Evolutionary conservation across 2,329 filamentous ascomycete genomes (phyloP).

Genomic region (Microsporum canis): DNA sequence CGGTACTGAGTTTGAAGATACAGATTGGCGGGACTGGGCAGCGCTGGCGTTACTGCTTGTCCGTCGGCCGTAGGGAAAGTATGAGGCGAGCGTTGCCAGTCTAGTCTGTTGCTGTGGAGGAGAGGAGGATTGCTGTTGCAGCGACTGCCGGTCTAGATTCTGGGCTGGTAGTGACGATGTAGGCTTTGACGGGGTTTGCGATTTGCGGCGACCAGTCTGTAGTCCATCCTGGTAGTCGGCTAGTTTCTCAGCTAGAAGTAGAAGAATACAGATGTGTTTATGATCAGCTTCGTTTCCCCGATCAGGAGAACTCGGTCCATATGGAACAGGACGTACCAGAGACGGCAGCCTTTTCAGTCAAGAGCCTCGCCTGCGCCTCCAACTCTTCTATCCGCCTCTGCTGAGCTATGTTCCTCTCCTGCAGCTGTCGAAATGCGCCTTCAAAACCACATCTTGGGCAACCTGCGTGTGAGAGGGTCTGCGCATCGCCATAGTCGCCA

Average conservation of each 20-base stretch:
- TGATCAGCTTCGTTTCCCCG: background rate
- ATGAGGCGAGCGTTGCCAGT: slow-evolving; percentile 29
- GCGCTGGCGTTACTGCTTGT: slow-evolving; percentile 21
- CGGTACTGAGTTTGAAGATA: slow-evolving; percentile 13
- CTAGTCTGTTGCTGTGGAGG: slow-evolving; percentile 25
- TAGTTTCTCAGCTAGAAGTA: slow-evolving; percentile 41
- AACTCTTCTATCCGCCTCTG: slow-evolving; percentile 40
- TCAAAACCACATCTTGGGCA: slow-evolving; percentile 33
- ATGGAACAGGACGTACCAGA: slow-evolving; percentile 35
- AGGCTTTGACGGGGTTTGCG: slow-evolving; percentile 11
- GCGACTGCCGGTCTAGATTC: slow-evolving; percentile 20
- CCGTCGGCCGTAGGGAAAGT: slow-evolving; percentile 31
- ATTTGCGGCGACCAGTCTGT: slow-evolving; percentile 35
- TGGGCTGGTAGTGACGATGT: slow-evolving; percentile 20
- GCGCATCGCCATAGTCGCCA: background rate
- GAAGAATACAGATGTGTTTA: slow-evolving; percentile 2
- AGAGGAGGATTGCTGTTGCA: slow-evolving; percentile 12
- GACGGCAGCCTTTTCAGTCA: slow-evolving; percentile 43
- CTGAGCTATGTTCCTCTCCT: slow-evolving; percentile 22
- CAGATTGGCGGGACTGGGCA: slow-evolving; percentile 17
- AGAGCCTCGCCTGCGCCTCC: slow-evolving; percentile 42
- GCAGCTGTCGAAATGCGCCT: slow-evolving; percentile 11
- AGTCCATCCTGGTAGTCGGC: slow-evolving; percentile 55
- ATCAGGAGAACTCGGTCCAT: background rate
- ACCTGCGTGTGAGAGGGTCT: background rate